phyloP scores from a whole-genome alignment of 371 early-diverging fungal genomes.

The Funneliformis caledonium region DNA sequence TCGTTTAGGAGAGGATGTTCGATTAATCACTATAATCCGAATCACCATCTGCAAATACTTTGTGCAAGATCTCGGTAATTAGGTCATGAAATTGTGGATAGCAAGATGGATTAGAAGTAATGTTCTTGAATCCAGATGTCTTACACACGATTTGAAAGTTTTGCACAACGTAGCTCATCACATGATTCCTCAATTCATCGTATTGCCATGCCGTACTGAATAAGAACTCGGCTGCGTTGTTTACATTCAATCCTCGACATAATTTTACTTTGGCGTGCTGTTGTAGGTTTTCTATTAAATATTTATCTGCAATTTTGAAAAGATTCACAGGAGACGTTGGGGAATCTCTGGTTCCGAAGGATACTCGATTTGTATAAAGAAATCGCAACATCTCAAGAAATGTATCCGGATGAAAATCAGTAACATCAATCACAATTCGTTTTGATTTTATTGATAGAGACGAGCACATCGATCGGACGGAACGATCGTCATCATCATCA shows the following conservation, averaged over 20 bases:
- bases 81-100: constrained; percentile 24
- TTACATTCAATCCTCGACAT: constrained; percentile 6
- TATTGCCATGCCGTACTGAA: constrained; percentile 37
- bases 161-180: constrained; percentile 23
- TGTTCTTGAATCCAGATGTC: constrained; percentile 20
- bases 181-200: constrained; percentile 22
- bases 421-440: constrained; percentile 15
- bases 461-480: background rate
- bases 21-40: constrained; percentile 23
- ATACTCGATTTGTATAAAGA: constrained; percentile 21
- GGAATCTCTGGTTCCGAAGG: constrained; percentile 1
- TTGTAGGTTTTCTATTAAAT: constrained; percentile 21
- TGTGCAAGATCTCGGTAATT: constrained; percentile 12
- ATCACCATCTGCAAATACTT: constrained; percentile 20
- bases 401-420: constrained; percentile 34
- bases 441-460: background rate
- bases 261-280: constrained; percentile 28
- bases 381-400: constrained; percentile 38
- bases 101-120: background rate
- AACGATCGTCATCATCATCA: background rate
- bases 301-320: constrained; percentile 36
- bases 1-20: too few relatives aligned
- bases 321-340: background rate
- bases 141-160: constrained; percentile 13
- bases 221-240: constrained; percentile 28